Base-by-base conservation (phyloP, 1,284 basidiomycete species). In the Pseudomicrostroma phylloplanum region DNA sequence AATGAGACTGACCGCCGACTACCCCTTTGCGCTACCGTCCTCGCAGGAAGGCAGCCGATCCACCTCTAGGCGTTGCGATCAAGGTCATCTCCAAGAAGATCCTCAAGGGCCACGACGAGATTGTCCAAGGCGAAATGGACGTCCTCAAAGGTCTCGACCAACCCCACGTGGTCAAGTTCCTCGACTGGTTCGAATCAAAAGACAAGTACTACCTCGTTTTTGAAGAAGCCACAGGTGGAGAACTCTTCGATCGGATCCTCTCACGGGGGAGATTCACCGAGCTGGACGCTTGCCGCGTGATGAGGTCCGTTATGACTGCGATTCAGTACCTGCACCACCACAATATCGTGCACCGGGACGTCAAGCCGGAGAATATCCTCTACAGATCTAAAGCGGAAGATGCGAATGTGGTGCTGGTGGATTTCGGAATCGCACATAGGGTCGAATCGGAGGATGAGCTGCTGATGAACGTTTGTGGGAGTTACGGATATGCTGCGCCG, bases 401-500 rank as follows among this genome's bases (percentile, higher is more conserved):
- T 59, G 92, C 88, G 21, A 76, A 79, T 55, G 73, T 79, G 9
- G 75, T 79, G 9, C 61, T 79, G n/a, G 77, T 78, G 55, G 96
- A 98, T 80, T 97, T 98, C 79, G 96, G 96, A 68, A 96, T 98
- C 41, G 61, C 64, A 49, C 58, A 61, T 59, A 60, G 71, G 55
- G 62, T 73, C 63, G 59, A 65, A 64, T 55, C 65, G 57, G 86
- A 90, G 66, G 83, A 86, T 0, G 89, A 94, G 74, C 86, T 89
- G 64, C 82, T 97, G 1, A 86, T 86, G 25, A 86, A 87, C 0
- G 81, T 94, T 1, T 93, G 92, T 0, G 94, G 94, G 0, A 90
- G 88, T 69, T 88, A 94, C 65, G 93, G 93, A 0, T 97, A 97
- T 74, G 90, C 93, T 21, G 92, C 93, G 1, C 79, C 78, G 26